A percentile compares a stretch with the other conserved stretches of the same genome.
Conservation (phyloP, 805 yeast species). For the Blastobotrys parvus region DNA sequence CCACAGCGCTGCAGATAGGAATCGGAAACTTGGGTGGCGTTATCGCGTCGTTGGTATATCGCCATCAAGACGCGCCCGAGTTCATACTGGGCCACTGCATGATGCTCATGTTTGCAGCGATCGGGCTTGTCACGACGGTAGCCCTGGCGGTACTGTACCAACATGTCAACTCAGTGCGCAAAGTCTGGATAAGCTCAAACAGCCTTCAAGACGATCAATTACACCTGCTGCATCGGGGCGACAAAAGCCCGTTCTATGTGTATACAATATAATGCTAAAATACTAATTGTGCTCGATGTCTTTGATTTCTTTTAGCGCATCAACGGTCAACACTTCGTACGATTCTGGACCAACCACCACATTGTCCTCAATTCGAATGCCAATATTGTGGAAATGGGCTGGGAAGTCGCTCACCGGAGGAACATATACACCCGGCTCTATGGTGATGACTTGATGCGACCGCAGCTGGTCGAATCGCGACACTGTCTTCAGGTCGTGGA, state of each 20-base stretch:
- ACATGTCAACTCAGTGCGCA: background rate
- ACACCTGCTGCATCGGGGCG: background rate
- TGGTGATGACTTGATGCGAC: conserved; percentile 77
- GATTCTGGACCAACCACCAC: conserved; percentile 63
- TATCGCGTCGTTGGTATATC: conserved; percentile 34
- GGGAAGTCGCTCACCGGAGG: conserved; percentile 72
- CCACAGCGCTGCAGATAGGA: conserved; percentile 35
- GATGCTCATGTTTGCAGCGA: background rate
- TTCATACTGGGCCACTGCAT: conserved; percentile 31
- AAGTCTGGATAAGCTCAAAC: background rate
- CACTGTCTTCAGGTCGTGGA: conserved; percentile 31
- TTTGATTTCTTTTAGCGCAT: conserved; percentile 75
- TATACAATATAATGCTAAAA: background rate
- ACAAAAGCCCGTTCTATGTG: conserved; percentile 1
- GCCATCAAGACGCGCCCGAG: conserved; percentile 26
- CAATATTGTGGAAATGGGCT: conserved; percentile 72
- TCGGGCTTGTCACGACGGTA: background rate
- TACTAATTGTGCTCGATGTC: conserved; percentile 50
- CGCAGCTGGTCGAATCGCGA: conserved; percentile 47
- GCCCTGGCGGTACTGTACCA: background rate
- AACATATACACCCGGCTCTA: conserved; percentile 93
- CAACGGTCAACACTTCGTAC: conserved; percentile 59
- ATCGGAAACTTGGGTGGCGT: conserved; percentile 39
- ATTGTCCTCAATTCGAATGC: conserved; percentile 92
- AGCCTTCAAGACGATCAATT: background rate